phyloP scores from a whole-genome alignment of 257 asterid genomes.

The Solanum peruvianum region DNA sequence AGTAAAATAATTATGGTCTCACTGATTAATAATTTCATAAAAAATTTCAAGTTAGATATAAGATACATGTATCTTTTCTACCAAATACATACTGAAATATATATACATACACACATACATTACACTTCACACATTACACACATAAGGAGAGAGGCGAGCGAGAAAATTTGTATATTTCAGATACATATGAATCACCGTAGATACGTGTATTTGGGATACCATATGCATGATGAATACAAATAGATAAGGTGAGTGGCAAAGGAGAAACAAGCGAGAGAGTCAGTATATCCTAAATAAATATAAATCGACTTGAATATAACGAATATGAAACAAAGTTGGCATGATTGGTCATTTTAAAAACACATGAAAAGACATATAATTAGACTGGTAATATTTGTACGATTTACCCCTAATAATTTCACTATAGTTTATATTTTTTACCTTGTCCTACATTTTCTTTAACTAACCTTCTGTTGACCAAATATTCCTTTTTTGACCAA shows the following conservation, averaged over 20 bases:
- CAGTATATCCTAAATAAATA: accelerated
- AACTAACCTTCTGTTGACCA: not conserved
- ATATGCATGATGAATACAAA: not conserved
- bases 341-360: no score
- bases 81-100: no score
- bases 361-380: not conserved
- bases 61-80: not conserved
- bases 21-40: no score
- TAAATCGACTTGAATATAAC: accelerated
- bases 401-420: not conserved
- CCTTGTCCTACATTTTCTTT: not conserved
- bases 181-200: no score
- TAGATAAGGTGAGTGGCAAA: not conserved
- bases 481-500: not conserved
- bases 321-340: accelerated
- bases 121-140: no score
- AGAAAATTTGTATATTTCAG: accelerated
- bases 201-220: no score
- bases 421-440: not conserved
- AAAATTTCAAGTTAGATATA: no score
- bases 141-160: no score
- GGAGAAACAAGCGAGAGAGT: not conserved
- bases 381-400: accelerated
- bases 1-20: no score
- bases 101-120: no score